Percentiles rank a stretch among this genome's conserved stretches.
Conservation (phyloP, 225 moss, liverwort and hornwort species). For the Pseudoscleropodium purum region DNA sequence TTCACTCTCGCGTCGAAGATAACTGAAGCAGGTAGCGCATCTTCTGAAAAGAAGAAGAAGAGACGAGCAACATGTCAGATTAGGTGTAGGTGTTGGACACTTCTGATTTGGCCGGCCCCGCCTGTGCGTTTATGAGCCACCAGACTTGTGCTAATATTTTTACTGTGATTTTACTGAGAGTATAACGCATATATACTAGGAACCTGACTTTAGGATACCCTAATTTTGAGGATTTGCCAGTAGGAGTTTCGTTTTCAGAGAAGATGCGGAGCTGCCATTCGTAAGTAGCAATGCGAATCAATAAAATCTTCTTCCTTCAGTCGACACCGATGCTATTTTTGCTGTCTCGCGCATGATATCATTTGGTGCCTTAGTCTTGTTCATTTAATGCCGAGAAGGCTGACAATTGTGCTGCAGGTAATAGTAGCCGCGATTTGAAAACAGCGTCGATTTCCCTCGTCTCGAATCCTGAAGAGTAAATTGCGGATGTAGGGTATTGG, state of each 20-base stretch:
- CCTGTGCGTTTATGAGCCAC: not conserved
- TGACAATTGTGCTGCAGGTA: not conserved
- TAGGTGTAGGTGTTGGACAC: constrained; percentile 5
- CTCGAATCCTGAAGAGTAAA: not conserved
- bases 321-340: not conserved
- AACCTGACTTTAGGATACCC: not conserved
- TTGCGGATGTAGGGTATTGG: not conserved
- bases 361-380: not conserved
- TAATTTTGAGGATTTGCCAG: not conserved
- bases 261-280: not conserved
- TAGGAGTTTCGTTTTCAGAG: not conserved
- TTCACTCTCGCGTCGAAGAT: constrained; percentile 96
- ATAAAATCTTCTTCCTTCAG: not conserved
- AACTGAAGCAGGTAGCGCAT: constrained; percentile 9
- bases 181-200: not conserved
- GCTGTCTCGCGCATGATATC: not conserved
- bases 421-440: not conserved
- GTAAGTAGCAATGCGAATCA: not conserved
- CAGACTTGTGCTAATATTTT: constrained; percentile 1
- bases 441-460: not conserved
- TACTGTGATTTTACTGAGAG: not conserved
- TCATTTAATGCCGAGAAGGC: not conserved
- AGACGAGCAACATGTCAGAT: not conserved
- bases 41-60: not conserved
- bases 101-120: not conserved